Evolutionary conservation across 208 protist genomes (phyloP).

Genomic region (Leishmania lainsoni): DNA sequence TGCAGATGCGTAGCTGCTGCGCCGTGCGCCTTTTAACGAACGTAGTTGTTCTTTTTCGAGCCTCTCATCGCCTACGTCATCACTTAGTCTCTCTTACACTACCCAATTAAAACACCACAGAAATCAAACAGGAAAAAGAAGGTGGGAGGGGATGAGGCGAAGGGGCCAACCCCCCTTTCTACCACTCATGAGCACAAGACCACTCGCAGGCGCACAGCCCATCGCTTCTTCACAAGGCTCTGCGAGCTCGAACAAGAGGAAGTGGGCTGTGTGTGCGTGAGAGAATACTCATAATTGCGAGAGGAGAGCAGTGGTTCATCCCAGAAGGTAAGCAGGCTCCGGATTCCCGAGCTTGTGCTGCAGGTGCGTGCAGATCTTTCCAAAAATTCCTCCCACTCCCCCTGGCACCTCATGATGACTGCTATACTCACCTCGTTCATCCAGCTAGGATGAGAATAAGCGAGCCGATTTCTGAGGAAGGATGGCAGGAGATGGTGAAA

Average conservation of each 20-base stretch:
- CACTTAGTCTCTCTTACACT: conserved; percentile 12
- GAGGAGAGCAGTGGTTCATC: neutral
- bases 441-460: neutral
- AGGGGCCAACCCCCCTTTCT: neutral
- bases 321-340: neutral
- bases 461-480: neutral
- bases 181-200: neutral
- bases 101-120: neutral
- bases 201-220: neutral
- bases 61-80: conserved; percentile 1
- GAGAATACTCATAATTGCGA: neutral
- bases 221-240: neutral
- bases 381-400: neutral
- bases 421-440: neutral
- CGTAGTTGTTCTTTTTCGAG: neutral
- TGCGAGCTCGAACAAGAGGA: neutral
- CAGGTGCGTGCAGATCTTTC: neutral
- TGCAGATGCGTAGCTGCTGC: neutral
- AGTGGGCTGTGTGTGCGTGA: neutral
- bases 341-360: neutral
- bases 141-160: neutral
- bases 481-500: neutral
- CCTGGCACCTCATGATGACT: neutral
- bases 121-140: neutral
- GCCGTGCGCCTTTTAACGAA: neutral